phyloP scores from a whole-genome alignment of 164 flowering plant genomes.

The Liquidambar formosana region DNA sequence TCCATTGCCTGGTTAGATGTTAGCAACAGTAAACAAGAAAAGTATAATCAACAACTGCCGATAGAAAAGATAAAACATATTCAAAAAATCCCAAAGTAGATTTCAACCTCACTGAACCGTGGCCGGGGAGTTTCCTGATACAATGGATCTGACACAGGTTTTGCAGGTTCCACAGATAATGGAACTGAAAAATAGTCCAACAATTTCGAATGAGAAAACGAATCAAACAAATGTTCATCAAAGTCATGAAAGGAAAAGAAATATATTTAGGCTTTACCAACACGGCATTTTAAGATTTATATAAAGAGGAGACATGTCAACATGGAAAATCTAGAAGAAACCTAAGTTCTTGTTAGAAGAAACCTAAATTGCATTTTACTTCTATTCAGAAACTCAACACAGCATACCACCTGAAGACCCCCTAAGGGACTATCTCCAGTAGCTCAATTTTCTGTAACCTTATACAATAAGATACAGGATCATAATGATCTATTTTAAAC shows the following conservation, averaged over 20 bases:
- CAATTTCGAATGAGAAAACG: slow-evolving; percentile 1
- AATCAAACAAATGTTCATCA: not conserved
- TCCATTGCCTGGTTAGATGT: slow-evolving; percentile 64
- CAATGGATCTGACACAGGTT: slow-evolving; percentile 62
- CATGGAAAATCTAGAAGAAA: too few species aligned
- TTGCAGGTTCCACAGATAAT: slow-evolving; percentile 49
- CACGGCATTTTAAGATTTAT: too few species aligned
- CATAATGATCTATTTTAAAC: too few species aligned
- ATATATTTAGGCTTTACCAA: slow-evolving; percentile 1
- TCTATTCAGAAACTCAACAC: too few species aligned
- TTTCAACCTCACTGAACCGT: slow-evolving; percentile 47
- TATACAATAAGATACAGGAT: too few species aligned
- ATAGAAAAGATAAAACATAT: not conserved
- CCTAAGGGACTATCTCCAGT: too few species aligned
- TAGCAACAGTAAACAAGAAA: not conserved
- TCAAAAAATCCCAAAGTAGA: not conserved
- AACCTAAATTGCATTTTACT: too few species aligned
- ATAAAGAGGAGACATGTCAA: too few species aligned
- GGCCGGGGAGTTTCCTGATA: slow-evolving; percentile 61
- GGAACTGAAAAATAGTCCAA: slow-evolving; percentile 48
- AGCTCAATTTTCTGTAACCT: too few species aligned
- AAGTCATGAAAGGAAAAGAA: not conserved
- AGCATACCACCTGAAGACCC: too few species aligned
- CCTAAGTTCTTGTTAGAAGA: too few species aligned
- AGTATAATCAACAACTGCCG: not conserved